Evolutionary conservation across 139 green algal genomes (phyloP).

Genomic region (Marvania coccoides): DNA sequence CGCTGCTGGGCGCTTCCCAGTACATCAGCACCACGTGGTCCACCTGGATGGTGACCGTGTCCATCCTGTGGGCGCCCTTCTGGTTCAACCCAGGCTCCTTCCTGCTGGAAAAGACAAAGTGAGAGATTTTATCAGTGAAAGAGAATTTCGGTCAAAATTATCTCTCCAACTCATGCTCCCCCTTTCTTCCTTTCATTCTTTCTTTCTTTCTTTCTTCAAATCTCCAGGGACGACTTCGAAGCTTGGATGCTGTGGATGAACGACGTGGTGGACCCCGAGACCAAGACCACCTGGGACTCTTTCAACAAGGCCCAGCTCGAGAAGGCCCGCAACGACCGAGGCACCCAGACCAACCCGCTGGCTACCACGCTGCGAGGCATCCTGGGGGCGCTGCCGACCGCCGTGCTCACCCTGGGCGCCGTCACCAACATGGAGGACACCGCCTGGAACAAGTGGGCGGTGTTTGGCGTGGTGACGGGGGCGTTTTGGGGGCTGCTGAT

Average conservation of each 20-base stretch:
- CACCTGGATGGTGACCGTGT: slow-evolving; percentile 55
- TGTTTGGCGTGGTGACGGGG: slow-evolving; percentile 31
- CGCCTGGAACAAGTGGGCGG: slow-evolving; percentile 20
- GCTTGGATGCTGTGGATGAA: slow-evolving; percentile 42
- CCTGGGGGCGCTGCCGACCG: slow-evolving; percentile 20
- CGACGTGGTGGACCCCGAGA: slow-evolving; percentile 32
- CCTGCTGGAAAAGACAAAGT: slow-evolving; percentile 13
- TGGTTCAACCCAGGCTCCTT: slow-evolving; percentile 74
- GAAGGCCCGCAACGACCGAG: slow-evolving; percentile 32
- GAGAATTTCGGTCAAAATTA: too few species aligned
- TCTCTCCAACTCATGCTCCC: not conserved
- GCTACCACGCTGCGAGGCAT: slow-evolving; percentile 19
- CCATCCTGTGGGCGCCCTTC: slow-evolving; percentile 58
- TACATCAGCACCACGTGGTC: slow-evolving; percentile 52
- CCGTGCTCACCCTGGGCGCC: slow-evolving; percentile 17
- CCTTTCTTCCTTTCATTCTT: not conserved
- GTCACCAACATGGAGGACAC: slow-evolving; percentile 24
- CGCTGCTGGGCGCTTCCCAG: slow-evolving; percentile 23
- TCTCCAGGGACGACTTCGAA: slow-evolving; percentile 34
- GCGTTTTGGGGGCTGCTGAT: slow-evolving; percentile 24
- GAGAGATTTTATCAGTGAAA: too few species aligned
- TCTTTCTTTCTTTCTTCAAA: not conserved
- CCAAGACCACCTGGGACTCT: slow-evolving; percentile 30
- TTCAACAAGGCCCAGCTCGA: slow-evolving; percentile 40
- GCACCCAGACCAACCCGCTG: slow-evolving; percentile 22